phyloP scores from a whole-genome alignment of 129 eudicot genomes.

The Gnaphalium uliginosum region DNA sequence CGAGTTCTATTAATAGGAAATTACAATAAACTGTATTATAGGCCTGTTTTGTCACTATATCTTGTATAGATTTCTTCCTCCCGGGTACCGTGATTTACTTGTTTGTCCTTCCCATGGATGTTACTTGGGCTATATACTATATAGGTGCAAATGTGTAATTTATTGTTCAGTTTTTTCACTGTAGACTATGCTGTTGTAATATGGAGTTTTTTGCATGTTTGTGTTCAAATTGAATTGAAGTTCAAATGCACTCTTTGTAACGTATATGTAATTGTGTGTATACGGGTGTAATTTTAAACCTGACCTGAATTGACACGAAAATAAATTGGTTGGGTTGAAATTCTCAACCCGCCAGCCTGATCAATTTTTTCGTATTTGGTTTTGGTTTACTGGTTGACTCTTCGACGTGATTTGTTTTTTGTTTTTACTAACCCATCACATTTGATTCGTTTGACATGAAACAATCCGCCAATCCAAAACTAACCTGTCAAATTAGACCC shows the following conservation, averaged over 20 bases:
- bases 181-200: conserved; percentile 25
- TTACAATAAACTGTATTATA: conserved; percentile 31
- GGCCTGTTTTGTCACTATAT: conserved; percentile 14
- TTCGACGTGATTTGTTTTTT: no score
- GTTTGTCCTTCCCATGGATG: conserved; percentile 34
- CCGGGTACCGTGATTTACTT: conserved; percentile 14
- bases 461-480: not conserved
- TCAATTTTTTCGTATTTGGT: not conserved
- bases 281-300: not conserved
- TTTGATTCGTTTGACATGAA: no score
- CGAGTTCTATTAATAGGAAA: conserved; percentile 21
- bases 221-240: conserved; percentile 7
- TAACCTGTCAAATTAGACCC: no score
- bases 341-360: not conserved
- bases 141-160: conserved; percentile 33
- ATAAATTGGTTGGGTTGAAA: not conserved
- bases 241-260: not conserved
- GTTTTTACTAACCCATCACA: no score
- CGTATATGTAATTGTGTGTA: not conserved
- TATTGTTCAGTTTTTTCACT: not conserved
- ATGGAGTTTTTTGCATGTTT: not conserved
- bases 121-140: conserved; percentile 10
- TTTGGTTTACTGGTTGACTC: not conserved
- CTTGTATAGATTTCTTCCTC: conserved; percentile 36
- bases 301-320: not conserved